phyloP scores from a whole-genome alignment of 306 rosid genomes.

The Ziziphus jujuba region DNA sequence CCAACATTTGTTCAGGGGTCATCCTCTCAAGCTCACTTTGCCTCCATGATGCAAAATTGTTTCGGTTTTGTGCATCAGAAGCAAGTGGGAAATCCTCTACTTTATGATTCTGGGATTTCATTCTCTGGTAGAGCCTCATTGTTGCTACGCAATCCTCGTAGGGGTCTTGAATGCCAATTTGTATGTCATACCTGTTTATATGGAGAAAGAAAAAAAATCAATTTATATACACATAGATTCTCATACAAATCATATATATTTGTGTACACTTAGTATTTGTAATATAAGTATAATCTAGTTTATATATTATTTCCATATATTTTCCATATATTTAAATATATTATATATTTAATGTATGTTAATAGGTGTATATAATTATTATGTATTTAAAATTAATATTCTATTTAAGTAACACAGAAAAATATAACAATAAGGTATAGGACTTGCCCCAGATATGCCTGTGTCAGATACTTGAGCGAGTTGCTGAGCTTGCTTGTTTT shows the following conservation, averaged over 20 bases:
- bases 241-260: background rate
- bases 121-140: constrained; percentile 82
- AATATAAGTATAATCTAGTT: too few species aligned
- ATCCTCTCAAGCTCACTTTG: constrained; percentile 78
- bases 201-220: background rate
- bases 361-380: too few species aligned
- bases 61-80: constrained; percentile 69
- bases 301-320: too few species aligned
- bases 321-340: too few species aligned
- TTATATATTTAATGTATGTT: too few species aligned
- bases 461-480: constrained; percentile 85
- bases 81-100: constrained; percentile 64
- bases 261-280: too few species aligned
- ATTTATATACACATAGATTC: background rate
- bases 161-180: constrained; percentile 80
- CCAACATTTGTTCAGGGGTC: constrained; percentile 83
- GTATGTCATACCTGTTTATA: constrained; percentile 74
- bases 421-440: background rate
- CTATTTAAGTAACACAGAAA: background rate
- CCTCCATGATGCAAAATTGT: constrained; percentile 69
- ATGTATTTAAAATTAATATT: too few species aligned
- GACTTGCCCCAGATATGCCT: constrained; percentile 86
- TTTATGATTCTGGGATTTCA: constrained; percentile 65
- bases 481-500: constrained; percentile 96
- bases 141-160: constrained; percentile 86